These are phyloP conservation scores for Prunus persica DNA, from an alignment of 306 rosid species.

Conservation along the genomic window DNA sequence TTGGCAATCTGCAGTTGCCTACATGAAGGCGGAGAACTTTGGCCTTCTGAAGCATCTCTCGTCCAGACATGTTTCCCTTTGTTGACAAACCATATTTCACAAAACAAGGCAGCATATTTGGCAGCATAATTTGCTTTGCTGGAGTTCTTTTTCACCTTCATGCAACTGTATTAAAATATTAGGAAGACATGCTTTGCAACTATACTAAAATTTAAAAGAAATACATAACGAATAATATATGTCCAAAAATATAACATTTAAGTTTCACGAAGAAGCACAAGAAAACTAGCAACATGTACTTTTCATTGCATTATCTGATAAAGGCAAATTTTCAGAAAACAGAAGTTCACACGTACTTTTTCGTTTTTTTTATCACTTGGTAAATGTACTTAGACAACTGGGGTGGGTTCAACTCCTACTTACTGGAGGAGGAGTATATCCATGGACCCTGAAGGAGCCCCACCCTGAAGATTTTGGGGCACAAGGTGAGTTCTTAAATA, in stretches of 20 bases:
- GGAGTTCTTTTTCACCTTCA: slow-evolving; percentile 71
- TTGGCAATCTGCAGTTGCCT: slow-evolving; percentile 40
- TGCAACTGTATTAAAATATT: slow-evolving; percentile 48
- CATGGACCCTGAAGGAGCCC: neutral
- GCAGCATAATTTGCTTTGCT: slow-evolving; percentile 71
- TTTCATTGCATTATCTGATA: neutral
- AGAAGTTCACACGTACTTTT: neutral
- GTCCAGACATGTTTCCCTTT: slow-evolving; percentile 82
- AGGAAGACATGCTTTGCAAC: neutral
- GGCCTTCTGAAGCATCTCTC: slow-evolving; percentile 62
- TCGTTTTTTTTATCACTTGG: neutral
- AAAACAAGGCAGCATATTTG: slow-evolving; percentile 59
- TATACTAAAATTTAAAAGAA: neutral
- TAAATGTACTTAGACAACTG: neutral
- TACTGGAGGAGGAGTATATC: neutral
- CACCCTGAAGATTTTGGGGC: neutral
- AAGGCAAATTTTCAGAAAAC: neutral
- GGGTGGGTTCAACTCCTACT: neutral
- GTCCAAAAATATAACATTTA: neutral
- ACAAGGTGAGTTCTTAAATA: neutral
- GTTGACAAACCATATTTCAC: slow-evolving; percentile 84
- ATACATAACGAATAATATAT: neutral
- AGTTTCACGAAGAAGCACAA: slow-evolving; percentile 3
- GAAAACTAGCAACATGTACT: neutral
- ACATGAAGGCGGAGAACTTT: slow-evolving; percentile 39